These are phyloP conservation scores for Fusarium cyanostomum DNA, from an alignment of 2,329 filamentous ascomycete species.

Conservation along the genomic window DNA sequence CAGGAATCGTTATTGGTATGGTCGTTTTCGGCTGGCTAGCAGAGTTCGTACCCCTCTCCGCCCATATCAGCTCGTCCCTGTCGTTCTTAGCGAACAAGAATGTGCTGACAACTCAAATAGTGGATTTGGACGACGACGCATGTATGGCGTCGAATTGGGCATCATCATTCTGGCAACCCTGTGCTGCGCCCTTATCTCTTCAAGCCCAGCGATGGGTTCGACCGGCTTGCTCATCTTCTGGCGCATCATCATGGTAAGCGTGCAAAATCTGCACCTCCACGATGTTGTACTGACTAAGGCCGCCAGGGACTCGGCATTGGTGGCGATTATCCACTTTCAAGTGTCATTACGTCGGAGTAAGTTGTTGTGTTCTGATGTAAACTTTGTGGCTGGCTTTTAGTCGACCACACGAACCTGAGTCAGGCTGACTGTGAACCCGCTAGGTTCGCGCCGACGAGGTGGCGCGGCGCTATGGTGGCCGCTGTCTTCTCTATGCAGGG, in stretches of 20 bases:
- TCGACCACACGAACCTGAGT: neutral
- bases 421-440: conserved; percentile 25
- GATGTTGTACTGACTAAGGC: conserved; percentile 19
- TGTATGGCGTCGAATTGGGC: conserved; percentile 82
- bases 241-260: conserved; percentile 73
- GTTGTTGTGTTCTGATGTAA: conserved; percentile 30
- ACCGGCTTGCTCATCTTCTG: conserved; percentile 75
- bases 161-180: conserved; percentile 78
- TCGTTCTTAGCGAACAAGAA: neutral
- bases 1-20: conserved; percentile 82
- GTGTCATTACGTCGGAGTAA: conserved; percentile 79
- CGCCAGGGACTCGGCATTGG: conserved; percentile 76
- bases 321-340: conserved; percentile 81
- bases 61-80: neutral
- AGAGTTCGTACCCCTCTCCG: conserved; percentile 57
- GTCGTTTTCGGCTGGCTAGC: conserved; percentile 80
- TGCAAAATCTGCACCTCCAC: neutral
- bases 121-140: conserved; percentile 77
- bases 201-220: conserved; percentile 67
- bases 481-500: conserved; percentile 88
- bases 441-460: conserved; percentile 81
- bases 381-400: conserved; percentile 24
- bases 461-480: conserved; percentile 85
- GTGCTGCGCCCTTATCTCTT: conserved; percentile 70
- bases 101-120: conserved; percentile 38